Conservation (phyloP, 2,329 filamentous ascomycete species). For the Stachybotrys elegans region DNA sequence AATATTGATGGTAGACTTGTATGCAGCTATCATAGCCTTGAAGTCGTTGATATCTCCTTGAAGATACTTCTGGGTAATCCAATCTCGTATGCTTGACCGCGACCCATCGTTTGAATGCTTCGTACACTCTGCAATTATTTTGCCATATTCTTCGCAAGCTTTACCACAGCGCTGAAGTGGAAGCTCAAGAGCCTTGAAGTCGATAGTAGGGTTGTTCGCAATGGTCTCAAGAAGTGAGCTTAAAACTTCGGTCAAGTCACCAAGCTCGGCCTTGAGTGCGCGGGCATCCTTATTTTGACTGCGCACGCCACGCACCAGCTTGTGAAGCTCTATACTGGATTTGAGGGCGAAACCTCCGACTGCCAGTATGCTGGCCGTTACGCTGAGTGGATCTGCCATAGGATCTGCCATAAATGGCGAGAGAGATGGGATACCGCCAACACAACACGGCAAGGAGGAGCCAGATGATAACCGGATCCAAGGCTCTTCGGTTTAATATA, state of each 20-base stretch:
- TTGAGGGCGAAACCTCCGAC: conserved; percentile 14
- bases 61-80: conserved; percentile 37
- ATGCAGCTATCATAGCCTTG: conserved; percentile 30
- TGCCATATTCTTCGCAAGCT: conserved; percentile 35
- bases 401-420: not conserved
- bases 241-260: conserved; percentile 32
- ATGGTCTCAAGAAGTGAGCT: conserved; percentile 22
- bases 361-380: conserved; percentile 10
- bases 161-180: conserved; percentile 36
- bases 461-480: too few species aligned
- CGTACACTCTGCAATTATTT: conserved; percentile 27
- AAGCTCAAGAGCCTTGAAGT: conserved; percentile 16
- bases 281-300: conserved; percentile 23
- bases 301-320: conserved; percentile 10
- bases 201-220: conserved; percentile 5
- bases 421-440: too few species aligned
- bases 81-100: conserved; percentile 37
- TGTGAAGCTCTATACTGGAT: conserved; percentile 11
- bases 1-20: conserved; percentile 25
- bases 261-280: conserved; percentile 34
- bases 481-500: too few species aligned
- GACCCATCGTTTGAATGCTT: conserved; percentile 23
- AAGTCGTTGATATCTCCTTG: conserved; percentile 37
- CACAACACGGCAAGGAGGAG: too few species aligned
- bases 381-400: conserved; percentile 13